Base-by-base conservation (phyloP, 768 basidiomycete genomes). In the Collybiopsis confluens region DNA sequence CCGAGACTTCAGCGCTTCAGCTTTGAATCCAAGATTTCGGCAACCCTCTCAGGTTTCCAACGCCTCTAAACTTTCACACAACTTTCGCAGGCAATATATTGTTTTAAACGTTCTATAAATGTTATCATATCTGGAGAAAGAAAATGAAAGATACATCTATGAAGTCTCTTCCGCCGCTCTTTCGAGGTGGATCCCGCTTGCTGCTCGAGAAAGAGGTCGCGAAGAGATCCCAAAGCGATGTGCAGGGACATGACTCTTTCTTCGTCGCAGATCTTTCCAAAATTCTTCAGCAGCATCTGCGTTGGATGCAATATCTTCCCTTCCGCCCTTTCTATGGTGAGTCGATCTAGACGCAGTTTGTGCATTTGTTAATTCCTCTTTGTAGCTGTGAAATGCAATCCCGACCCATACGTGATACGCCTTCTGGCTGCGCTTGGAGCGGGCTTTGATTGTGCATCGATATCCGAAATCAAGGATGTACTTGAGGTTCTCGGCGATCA, bases 381-480 rank as follows among this genome's bases (percentile, higher is more conserved):
- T 33, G 21, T 38, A 83, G 84, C 87, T 48, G 76, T 89, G 64
- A 90, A 90, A 71, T 87, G 84, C 69, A 90, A 90, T 70, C 86
- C 88, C 21, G 87, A 90, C 57, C 85, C 85, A 1, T 81, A 81
- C 58, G 82, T 90, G 45, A 67, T 90, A 42, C 78, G 85, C 58
- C 71, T 90, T 44, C 74, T 90, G 41, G 83, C 84, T 13, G 77
- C 81, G 36, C 68, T 88, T 45, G 88, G 88, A 15, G 73, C 83
- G 2, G 85, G 86, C 5, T 90, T 90, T 70, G 88, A 90, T 64
- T 90, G 88, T 59, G 88, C 88, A 18, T 90, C 88, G 20, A 79
- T 82, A 50, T 76, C 79, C 46, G 88, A 90, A 68, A 88, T 90
- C 61, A 68, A 74, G 23, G 73, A 74, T 44, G 82, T 88, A 20